These are phyloP conservation scores for Yamadazyma friedrichii DNA, from an alignment of 1,139 yeast genomes.

Conservation along the genomic window DNA sequence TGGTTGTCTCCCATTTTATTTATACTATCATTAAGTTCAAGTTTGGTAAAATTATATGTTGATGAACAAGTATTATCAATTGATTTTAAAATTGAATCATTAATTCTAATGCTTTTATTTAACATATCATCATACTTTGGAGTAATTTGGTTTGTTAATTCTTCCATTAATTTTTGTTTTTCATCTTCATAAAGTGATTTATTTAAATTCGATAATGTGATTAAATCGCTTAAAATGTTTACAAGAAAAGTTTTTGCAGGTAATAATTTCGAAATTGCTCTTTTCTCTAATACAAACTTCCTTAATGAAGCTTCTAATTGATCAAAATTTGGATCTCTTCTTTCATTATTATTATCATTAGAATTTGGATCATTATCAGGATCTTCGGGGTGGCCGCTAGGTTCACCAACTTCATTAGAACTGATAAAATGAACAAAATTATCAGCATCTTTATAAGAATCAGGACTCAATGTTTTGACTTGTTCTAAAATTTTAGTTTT, in stretches of 20 bases:
- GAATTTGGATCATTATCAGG: constrained; percentile 19
- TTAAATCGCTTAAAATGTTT: constrained; percentile 69
- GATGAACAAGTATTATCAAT: constrained; percentile 61
- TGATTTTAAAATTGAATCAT: constrained; percentile 58
- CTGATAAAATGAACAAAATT: constrained; percentile 96
- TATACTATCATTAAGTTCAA: constrained; percentile 53
- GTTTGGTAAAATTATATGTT: constrained; percentile 61
- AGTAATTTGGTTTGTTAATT: constrained; percentile 49
- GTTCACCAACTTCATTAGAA: constrained; percentile 45
- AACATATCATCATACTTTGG: constrained; percentile 65
- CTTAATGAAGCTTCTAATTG: constrained; percentile 81
- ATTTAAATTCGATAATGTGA: constrained; percentile 59
- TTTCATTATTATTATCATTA: constrained; percentile 26
- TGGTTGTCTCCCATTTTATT: constrained; percentile 57
- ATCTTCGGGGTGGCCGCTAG: constrained; percentile 24
- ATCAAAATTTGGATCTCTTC: constrained; percentile 69
- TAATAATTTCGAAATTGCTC: constrained; percentile 82
- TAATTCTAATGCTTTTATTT: constrained; percentile 50
- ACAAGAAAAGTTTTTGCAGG: constrained; percentile 87
- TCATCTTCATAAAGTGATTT: constrained; percentile 53
- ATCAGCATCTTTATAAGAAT: constrained; percentile 78
- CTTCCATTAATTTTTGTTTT: constrained; percentile 40
- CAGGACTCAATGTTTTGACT: constrained; percentile 85
- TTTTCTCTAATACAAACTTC: constrained; percentile 81
- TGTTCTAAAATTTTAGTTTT: constrained; percentile 76